These are phyloP conservation scores for Saksenaea oblongispora DNA, from an alignment of 371 early-diverging fungal genomes.

Conservation along the genomic window DNA sequence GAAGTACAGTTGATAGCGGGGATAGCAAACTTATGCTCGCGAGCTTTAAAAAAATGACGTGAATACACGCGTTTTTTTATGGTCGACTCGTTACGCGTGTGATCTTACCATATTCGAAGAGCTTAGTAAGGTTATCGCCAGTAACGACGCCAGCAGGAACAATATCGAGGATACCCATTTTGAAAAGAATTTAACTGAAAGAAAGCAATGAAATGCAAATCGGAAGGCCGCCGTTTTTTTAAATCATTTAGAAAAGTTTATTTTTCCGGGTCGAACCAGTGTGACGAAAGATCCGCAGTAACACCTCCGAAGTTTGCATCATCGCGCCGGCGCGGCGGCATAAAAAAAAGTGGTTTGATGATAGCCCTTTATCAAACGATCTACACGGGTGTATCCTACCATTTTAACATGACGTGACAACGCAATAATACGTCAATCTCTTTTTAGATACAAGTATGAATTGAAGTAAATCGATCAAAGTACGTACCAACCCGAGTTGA, in stretches of 20 bases:
- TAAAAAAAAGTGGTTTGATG: too few relatives aligned
- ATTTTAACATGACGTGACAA: too few relatives aligned
- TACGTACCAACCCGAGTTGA: too few relatives aligned
- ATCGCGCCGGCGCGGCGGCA: too few relatives aligned
- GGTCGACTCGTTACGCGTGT: neutral
- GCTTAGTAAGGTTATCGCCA: constrained; percentile 85
- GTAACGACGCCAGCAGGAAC: constrained; percentile 90
- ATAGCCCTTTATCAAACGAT: too few relatives aligned
- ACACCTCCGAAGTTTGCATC: too few relatives aligned
- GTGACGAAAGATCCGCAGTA: too few relatives aligned
- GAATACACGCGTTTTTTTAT: neutral
- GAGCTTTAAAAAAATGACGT: constrained; percentile 38
- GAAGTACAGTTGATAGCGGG: constrained; percentile 95
- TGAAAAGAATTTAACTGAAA: constrained; percentile 21
- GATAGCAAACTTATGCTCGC: constrained; percentile 84
- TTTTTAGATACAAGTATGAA: too few relatives aligned
- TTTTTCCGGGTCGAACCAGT: neutral
- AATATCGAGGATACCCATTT: constrained; percentile 78
- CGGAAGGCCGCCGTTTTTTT: neutral
- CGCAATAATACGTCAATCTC: too few relatives aligned
- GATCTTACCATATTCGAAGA: constrained; percentile 68
- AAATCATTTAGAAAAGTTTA: neutral
- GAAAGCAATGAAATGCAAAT: constrained; percentile 6
- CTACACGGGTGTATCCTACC: too few relatives aligned
- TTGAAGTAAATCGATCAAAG: too few relatives aligned